Evolutionary conservation across 2,329 filamentous ascomycete genomes (phyloP).

Genomic region (Rhinocladiella similis): DNA sequence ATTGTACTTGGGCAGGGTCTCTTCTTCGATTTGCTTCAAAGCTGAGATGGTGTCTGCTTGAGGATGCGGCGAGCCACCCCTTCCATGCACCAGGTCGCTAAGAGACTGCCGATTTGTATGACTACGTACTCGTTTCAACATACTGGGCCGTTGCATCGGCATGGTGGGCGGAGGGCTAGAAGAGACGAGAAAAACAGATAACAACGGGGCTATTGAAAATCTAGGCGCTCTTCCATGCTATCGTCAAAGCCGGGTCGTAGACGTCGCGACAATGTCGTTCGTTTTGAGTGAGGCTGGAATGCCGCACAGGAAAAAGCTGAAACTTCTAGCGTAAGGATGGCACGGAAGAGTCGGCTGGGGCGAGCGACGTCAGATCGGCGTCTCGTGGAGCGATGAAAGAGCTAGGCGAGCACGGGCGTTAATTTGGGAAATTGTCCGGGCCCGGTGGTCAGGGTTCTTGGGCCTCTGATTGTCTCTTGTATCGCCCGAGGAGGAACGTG

Average conservation of each 20-base stretch:
- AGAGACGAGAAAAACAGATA: not conserved
- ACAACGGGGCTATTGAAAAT: conserved; percentile 3
- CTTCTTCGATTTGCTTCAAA: conserved; percentile 40
- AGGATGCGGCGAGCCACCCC: conserved; percentile 24
- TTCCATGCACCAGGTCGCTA: conserved; percentile 19
- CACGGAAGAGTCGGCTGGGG: conserved; percentile 10
- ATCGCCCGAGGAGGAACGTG: no score
- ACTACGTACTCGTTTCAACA: conserved; percentile 25
- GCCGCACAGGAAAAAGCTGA: conserved; percentile 8
- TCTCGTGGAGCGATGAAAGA: not conserved
- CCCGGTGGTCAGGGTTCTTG: no score
- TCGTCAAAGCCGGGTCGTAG: not conserved
- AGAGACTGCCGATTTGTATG: conserved; percentile 22
- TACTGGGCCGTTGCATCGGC: conserved; percentile 16
- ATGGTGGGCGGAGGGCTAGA: conserved; percentile 5
- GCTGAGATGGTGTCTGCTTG: conserved; percentile 25
- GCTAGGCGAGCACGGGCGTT: conserved; percentile 2
- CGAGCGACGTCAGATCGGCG: conserved; percentile 1
- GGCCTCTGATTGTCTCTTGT: no score
- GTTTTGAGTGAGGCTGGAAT: conserved; percentile 22
- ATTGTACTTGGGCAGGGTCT: conserved; percentile 38
- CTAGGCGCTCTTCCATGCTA: not conserved
- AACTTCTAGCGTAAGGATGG: conserved; percentile 6
- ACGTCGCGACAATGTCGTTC: conserved; percentile 11
- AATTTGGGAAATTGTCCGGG: not conserved